These are phyloP conservation scores for Solidago caesia DNA, from an alignment of 129 eudicot species.

Conservation along the genomic window DNA sequence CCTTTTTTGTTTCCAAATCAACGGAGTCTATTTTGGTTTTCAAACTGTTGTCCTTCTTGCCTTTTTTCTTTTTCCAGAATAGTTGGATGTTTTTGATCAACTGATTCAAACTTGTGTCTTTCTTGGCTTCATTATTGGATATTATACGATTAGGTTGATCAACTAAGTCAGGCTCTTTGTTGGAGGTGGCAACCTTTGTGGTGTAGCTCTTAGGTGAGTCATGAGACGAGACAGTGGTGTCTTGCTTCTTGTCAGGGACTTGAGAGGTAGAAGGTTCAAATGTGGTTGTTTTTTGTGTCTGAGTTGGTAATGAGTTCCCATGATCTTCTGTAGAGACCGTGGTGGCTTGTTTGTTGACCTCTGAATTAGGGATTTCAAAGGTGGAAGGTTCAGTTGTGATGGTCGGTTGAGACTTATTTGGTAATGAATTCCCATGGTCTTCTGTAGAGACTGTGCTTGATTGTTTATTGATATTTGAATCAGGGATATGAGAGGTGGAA, in stretches of 20 bases:
- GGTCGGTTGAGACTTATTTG: background rate
- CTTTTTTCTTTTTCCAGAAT: no score
- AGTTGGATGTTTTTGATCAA: no score
- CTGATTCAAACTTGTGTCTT: background rate
- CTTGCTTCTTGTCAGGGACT: conserved; percentile 2
- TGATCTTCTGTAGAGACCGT: background rate
- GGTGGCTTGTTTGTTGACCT: background rate
- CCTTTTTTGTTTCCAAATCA: background rate
- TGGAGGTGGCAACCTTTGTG: background rate
- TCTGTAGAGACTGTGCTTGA: background rate
- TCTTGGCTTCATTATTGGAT: background rate
- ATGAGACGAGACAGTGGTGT: background rate
- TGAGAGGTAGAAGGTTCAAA: background rate
- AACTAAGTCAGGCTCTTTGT: no score
- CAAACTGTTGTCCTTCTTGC: no score
- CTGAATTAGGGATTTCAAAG: background rate
- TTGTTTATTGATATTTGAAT: conserved; percentile 4
- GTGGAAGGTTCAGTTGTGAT: background rate
- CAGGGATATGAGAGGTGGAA: background rate
- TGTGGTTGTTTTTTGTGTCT: background rate
- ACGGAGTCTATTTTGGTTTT: no score
- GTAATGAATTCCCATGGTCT: background rate
- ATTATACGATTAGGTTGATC: no score
- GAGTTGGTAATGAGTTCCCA: background rate
- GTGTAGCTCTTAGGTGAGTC: background rate